A percentile compares a stretch with the other conserved stretches of the same genome.
Evolutionary conservation across 2,329 filamentous ascomycete genomes (phyloP).

Genomic region (Arthroderma sp.): DNA sequence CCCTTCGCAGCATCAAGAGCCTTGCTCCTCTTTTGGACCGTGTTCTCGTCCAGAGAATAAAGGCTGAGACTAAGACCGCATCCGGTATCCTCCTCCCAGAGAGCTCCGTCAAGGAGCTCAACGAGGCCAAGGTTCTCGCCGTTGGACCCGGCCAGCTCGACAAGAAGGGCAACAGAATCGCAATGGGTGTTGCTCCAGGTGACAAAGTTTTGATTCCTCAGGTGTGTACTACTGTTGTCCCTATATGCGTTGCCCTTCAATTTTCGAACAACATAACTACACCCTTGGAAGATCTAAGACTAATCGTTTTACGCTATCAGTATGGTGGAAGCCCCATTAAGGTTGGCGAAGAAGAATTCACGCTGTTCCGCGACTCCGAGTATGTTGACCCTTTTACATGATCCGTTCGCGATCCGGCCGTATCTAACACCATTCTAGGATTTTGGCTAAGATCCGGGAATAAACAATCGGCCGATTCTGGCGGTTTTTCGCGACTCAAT

Average conservation of each 20-base stretch:
- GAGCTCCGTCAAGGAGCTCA: slow-evolving; percentile 92
- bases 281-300: slow-evolving; percentile 7
- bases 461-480: slow-evolving; percentile 33
- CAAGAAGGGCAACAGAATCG: slow-evolving; percentile 76
- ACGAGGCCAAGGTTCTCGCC: slow-evolving; percentile 91
- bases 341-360: slow-evolving; percentile 93
- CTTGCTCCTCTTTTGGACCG: slow-evolving; percentile 95
- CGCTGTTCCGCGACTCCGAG: slow-evolving; percentile 95
- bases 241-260: background rate
- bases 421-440: slow-evolving; percentile 41
- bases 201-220: slow-evolving; percentile 94
- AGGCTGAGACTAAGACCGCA: slow-evolving; percentile 92
- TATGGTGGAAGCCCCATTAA: slow-evolving; percentile 92
- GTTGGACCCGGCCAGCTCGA: slow-evolving; percentile 82
- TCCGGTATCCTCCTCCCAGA: slow-evolving; percentile 96
- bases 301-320: slow-evolving; percentile 32
- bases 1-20: slow-evolving; percentile 88
- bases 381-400: slow-evolving; percentile 41
- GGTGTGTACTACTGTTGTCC: slow-evolving; percentile 40
- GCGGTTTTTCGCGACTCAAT: too few species aligned
- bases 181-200: slow-evolving; percentile 68
- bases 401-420: background rate
- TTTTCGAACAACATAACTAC: too few species aligned
- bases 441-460: slow-evolving; percentile 98
- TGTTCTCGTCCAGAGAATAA: slow-evolving; percentile 93